A percentile compares a stretch with the other conserved stretches of the same genome.
Evolutionary conservation across 306 rosid species (phyloP).

Genomic region (Quercus ilex): DNA sequence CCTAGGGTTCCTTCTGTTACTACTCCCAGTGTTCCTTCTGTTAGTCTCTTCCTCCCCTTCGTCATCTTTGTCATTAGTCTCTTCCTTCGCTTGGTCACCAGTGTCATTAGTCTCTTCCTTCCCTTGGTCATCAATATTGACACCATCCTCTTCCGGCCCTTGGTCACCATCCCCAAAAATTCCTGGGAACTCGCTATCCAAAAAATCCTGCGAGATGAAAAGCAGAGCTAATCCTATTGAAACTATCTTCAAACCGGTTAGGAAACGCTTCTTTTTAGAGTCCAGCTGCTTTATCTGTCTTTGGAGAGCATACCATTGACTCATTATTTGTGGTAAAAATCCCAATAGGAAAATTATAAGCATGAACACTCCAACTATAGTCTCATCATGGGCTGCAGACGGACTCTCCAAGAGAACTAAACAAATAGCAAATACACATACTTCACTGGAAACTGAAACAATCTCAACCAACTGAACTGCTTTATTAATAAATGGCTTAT

Average conservation of each 20-base stretch:
- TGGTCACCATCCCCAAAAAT: neutral
- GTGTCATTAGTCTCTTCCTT: too few species aligned
- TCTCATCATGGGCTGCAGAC: conserved; percentile 34
- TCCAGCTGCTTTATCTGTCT: conserved; percentile 58
- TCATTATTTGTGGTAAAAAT: conserved; percentile 49
- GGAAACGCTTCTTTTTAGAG: conserved; percentile 50
- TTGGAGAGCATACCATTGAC: conserved; percentile 77
- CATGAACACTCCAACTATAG: conserved; percentile 53
- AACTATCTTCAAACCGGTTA: conserved; percentile 56
- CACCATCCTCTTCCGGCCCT: conserved; percentile 17
- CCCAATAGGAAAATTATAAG: conserved; percentile 57
- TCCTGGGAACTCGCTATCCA: conserved; percentile 50
- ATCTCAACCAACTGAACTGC: conserved; percentile 83
- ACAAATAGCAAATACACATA: conserved; percentile 46
- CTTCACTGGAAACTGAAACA: conserved; percentile 56
- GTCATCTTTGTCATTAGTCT: too few species aligned
- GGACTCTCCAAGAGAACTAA: conserved; percentile 43
- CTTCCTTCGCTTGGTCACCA: too few species aligned
- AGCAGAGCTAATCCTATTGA: conserved; percentile 52
- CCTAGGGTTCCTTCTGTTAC: too few species aligned
- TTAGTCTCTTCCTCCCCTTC: too few species aligned
- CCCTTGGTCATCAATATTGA: neutral
- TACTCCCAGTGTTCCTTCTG: too few species aligned
- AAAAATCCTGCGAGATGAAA: conserved; percentile 49
- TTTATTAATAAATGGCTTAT: conserved; percentile 92